Base-by-base conservation (phyloP, 345 rosid species). In the Viola odorata region DNA sequence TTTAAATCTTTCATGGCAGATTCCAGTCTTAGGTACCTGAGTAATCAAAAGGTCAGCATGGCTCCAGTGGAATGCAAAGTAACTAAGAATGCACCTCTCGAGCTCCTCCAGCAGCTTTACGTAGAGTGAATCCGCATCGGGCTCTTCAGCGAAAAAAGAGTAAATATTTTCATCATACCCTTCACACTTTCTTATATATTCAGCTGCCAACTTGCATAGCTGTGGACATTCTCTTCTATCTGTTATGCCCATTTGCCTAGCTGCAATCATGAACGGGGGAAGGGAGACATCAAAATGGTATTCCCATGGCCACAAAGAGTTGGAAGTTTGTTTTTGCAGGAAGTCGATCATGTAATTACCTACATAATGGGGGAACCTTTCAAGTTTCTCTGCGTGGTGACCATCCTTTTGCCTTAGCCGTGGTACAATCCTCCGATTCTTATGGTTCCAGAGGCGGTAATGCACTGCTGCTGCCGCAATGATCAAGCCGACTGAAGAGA, bases 31-130 rank as follows among this genome's bases (percentile, higher is more conserved):
- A 8, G 12, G 12, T 55, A 81, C 99, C 95, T 86, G 87, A 53
- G 61, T 67, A 63, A 94, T 76, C 71, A 85, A 57, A 13, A 52
- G 61, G 45, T 90, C 76, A 16, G 97, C 95, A 50, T 86, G 81
- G 62, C 52, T 79, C 99, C 96, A 90, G 14, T 94, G 96, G 68
- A 88, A 94, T 12, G 95, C 85, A 56, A 90, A 90, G 50, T 90
- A 94, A 63, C 83, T 73, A 44, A 90, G 91, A 55, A 90, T 87
- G 67, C 89, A 88, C 68, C 86, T 69, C 57, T 94, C 99, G 11
- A 94, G 50, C 81, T 94, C 96, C 45, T 90, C 89, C 5, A 80
- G 51, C 6, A 94, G 81, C 80, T 78, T 84, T 40, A 75, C 84
- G 57, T 62, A 82, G 49, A 86, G 75, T 8, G 90, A 73, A 44